phyloP scores from a whole-genome alignment of 2,329 filamentous ascomycete genomes.

The Karstenula rhodostoma region DNA sequence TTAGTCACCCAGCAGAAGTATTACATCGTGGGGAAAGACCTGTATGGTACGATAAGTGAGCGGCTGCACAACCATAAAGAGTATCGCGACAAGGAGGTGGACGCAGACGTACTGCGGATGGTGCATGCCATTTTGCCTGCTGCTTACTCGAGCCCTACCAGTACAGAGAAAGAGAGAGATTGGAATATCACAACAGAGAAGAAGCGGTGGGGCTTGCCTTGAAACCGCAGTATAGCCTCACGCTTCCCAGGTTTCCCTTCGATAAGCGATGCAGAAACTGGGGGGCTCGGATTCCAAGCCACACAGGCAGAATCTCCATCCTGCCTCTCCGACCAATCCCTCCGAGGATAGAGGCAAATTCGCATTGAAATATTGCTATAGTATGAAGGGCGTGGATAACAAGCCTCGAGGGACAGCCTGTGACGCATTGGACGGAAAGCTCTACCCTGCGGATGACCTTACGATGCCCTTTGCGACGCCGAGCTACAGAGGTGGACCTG shows the following conservation, averaged over 20 bases:
- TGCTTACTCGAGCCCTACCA: conserved; percentile 3
- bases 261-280: not conserved
- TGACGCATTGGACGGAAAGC: not conserved
- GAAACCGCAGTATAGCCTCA: not conserved
- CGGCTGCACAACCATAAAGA: conserved; percentile 14
- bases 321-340: too few species aligned
- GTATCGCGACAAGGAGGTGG: conserved; percentile 11
- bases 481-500: not conserved
- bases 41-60: conserved; percentile 15
- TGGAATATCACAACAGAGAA: conserved; percentile 11
- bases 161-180: conserved; percentile 1
- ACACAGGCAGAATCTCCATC: not conserved
- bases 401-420: too few species aligned
- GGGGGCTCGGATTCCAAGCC: not conserved
- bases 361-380: too few species aligned
- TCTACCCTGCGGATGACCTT: not conserved
- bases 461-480: not conserved
- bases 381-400: too few species aligned
- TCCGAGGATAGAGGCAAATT: too few species aligned
- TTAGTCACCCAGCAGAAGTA: conserved; percentile 9
- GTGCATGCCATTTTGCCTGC: conserved; percentile 7
- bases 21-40: conserved; percentile 4
- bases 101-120: not conserved
- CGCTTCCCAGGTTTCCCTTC: not conserved
- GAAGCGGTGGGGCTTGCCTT: conserved; percentile 11